These are phyloP conservation scores for Ilex aquifolium DNA, from an alignment of 257 asterid species.

Conservation along the genomic window DNA sequence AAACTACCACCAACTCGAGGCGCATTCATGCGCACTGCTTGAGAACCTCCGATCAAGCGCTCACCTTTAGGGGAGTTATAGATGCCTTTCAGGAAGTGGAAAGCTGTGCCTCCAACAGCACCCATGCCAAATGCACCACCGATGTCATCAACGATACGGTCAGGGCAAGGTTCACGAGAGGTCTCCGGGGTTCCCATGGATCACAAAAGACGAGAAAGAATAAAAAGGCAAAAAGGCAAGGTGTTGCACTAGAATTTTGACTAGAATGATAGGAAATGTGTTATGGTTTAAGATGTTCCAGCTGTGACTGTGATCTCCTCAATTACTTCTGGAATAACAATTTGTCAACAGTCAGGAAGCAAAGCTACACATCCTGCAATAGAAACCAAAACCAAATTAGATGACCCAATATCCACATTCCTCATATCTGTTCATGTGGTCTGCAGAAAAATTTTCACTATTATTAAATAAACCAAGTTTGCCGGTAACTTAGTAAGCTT, in stretches of 20 bases:
- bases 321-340: too few relatives aligned
- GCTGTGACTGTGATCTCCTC: neutral
- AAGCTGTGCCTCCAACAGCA: slow-evolving; percentile 79
- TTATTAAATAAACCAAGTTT: too few relatives aligned
- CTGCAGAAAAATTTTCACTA: too few relatives aligned
- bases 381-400: neutral
- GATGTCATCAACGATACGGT: slow-evolving; percentile 80
- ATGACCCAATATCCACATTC: neutral
- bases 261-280: neutral
- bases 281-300: neutral
- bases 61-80: slow-evolving; percentile 83
- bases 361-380: neutral
- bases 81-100: slow-evolving; percentile 75
- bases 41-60: slow-evolving; percentile 70
- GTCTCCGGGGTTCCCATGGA: slow-evolving; percentile 84
- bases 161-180: slow-evolving; percentile 92
- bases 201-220: neutral
- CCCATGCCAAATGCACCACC: slow-evolving; percentile 95
- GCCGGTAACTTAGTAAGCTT: too few relatives aligned
- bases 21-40: slow-evolving; percentile 93
- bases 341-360: neutral
- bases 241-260: neutral
- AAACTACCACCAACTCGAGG: slow-evolving; percentile 96
- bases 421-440: neutral
- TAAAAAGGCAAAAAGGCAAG: neutral